Percentiles rank a stretch among this genome's conserved stretches.
Evolutionary conservation across 2,329 filamentous ascomycete species (phyloP).

Genomic region (Ceratocystis alfenasii): DNA sequence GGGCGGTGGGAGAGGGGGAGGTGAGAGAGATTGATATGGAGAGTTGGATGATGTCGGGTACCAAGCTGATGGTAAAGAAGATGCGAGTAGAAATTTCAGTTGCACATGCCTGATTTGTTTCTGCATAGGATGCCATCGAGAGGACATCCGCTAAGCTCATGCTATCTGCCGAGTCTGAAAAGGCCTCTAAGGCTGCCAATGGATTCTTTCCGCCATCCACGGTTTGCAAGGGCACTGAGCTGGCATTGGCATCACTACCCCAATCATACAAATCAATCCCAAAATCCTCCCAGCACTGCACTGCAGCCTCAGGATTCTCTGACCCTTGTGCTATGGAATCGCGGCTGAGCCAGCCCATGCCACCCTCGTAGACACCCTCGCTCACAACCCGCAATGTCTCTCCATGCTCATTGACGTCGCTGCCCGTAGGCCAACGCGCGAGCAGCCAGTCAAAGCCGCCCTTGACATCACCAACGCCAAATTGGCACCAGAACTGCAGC

Average conservation of each 20-base stretch:
- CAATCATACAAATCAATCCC: conserved; percentile 50
- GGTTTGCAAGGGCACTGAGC: not conserved
- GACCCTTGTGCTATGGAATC: conserved; percentile 37
- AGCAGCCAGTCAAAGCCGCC: conserved; percentile 86
- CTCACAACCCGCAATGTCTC: conserved; percentile 68
- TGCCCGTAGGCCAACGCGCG: conserved; percentile 60
- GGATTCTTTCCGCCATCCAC: conserved; percentile 25
- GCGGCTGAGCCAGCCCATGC: conserved; percentile 65
- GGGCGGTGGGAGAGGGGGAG: too few species aligned
- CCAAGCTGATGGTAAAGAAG: too few species aligned
- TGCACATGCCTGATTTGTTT: conserved; percentile 29
- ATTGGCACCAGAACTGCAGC: conserved; percentile 93
- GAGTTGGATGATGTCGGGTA: too few species aligned
- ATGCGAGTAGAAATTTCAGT: too few species aligned
- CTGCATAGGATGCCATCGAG: conserved; percentile 38
- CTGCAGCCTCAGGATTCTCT: conserved; percentile 40
- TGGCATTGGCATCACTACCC: conserved; percentile 26
- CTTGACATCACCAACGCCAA: conserved; percentile 79
- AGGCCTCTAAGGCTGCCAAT: conserved; percentile 34
- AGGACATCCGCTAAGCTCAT: conserved; percentile 57
- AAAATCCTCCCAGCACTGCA: conserved; percentile 58
- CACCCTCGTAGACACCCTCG: conserved; percentile 59
- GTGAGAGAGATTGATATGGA: too few species aligned
- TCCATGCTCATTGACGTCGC: conserved; percentile 55
- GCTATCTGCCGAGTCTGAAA: conserved; percentile 43